phyloP scores from a whole-genome alignment of 2,329 filamentous ascomycete genomes.

The Colletotrichum sp. region DNA sequence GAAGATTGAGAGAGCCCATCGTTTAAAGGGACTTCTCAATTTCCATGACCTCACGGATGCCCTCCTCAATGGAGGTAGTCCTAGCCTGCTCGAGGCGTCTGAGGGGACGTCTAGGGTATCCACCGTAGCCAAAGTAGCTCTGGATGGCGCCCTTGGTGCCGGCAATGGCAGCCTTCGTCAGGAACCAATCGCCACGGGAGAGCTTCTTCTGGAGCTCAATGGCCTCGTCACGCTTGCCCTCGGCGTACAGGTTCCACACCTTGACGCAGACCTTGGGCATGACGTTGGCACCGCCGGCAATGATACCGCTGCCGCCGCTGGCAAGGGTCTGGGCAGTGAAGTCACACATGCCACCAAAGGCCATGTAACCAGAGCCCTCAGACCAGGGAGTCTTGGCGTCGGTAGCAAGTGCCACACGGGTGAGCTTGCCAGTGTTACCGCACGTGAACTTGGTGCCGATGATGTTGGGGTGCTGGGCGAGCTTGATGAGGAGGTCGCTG shows the following conservation, averaged over 20 bases:
- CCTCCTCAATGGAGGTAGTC: constrained; percentile 57
- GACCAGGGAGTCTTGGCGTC: constrained; percentile 70
- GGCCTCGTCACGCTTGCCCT: constrained; percentile 78
- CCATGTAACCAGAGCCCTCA: constrained; percentile 75
- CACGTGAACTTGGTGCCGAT: constrained; percentile 92
- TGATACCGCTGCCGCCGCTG: constrained; percentile 82
- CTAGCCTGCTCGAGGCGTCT: constrained; percentile 67
- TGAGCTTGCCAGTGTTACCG: constrained; percentile 88
- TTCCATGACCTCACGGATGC: constrained; percentile 68
- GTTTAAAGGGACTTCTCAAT: constrained; percentile 60
- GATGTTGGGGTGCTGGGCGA: constrained; percentile 83
- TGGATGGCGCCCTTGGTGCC: constrained; percentile 87
- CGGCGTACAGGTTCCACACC: constrained; percentile 77
- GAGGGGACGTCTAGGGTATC: constrained; percentile 74
- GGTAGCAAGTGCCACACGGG: constrained; percentile 76
- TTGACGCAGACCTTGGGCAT: constrained; percentile 82
- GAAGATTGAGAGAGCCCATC: neutral
- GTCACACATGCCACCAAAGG: constrained; percentile 86
- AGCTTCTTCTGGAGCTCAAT: constrained; percentile 78
- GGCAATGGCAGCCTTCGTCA: constrained; percentile 82
- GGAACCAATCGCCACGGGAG: constrained; percentile 79
- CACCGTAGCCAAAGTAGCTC: constrained; percentile 82
- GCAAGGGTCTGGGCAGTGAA: constrained; percentile 84
- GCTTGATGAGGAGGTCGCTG: constrained; percentile 81
- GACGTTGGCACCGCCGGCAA: constrained; percentile 85